Percentiles rank a stretch among this genome's conserved stretches.
These are phyloP conservation scores for Ganoderma meredithae DNA, from an alignment of 1,284 basidiomycete species.

Conservation along the genomic window DNA sequence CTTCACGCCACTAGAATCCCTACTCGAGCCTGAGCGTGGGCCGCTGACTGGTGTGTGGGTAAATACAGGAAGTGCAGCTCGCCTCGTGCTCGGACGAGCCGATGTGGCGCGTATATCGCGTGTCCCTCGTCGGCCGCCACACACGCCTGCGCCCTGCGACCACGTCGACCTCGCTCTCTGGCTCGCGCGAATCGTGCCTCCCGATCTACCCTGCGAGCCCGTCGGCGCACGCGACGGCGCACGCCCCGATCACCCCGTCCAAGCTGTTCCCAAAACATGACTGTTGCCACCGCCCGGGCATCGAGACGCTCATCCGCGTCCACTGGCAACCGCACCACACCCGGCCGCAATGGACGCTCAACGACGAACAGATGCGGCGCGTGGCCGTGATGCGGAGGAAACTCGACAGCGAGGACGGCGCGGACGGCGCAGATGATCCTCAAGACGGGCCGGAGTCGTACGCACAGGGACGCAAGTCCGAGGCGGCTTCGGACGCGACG, in stretches of 20 bases:
- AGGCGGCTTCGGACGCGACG: background rate
- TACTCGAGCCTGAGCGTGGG: background rate
- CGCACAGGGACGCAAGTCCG: background rate
- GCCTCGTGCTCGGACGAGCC: constrained; percentile 11
- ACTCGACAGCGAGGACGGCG: background rate
- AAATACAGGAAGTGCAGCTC: constrained; percentile 19
- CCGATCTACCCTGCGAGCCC: constrained; percentile 16
- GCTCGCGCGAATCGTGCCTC: constrained; percentile 9
- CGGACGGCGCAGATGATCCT: background rate
- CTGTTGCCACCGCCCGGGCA: constrained; percentile 15
- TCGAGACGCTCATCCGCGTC: constrained; percentile 18
- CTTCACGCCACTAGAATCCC: background rate
- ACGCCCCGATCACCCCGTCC: constrained; percentile 5
- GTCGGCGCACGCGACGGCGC: background rate
- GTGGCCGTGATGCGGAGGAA: constrained; percentile 9
- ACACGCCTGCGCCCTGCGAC: background rate
- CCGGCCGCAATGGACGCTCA: constrained; percentile 8
- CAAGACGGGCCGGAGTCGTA: background rate
- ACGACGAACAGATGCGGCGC: constrained; percentile 8
- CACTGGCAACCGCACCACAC: constrained; percentile 8
- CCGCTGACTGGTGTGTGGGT: background rate
- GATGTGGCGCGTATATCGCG: constrained; percentile 19
- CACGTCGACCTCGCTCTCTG: background rate
- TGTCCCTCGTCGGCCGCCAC: constrained; percentile 22
- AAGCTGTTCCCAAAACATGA: constrained; percentile 14